These are phyloP conservation scores for Penicillium cinerascens DNA, from an alignment of 495 filamentous ascomycete species.

Conservation along the genomic window DNA sequence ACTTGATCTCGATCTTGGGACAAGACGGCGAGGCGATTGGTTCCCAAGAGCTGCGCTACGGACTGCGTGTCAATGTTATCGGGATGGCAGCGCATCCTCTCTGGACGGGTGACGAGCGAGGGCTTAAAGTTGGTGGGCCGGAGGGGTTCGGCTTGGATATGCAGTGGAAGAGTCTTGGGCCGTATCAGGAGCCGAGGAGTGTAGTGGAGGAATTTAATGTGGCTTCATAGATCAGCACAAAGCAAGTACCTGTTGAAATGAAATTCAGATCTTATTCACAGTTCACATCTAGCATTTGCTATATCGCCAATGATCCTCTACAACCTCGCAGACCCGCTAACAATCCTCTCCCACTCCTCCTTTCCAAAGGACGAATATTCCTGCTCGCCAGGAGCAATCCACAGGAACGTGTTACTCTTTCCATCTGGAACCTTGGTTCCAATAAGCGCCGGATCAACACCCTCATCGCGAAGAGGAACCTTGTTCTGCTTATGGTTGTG, in stretches of 20 bases:
- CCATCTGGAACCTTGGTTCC: slow-evolving; percentile 49
- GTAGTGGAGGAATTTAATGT: slow-evolving; percentile 22
- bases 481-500: slow-evolving; percentile 89
- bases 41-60: slow-evolving; percentile 35
- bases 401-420: slow-evolving; percentile 49
- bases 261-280: background rate
- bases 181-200: slow-evolving; percentile 21
- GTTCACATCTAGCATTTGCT: too few relatives aligned
- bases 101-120: slow-evolving; percentile 30
- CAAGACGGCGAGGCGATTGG: slow-evolving; percentile 31
- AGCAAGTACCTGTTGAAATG: background rate
- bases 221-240: background rate
- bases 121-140: slow-evolving; percentile 35
- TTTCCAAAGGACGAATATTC: slow-evolving; percentile 56
- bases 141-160: slow-evolving; percentile 26
- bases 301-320: slow-evolving; percentile 19
- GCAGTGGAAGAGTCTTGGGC: slow-evolving; percentile 20
- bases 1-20: slow-evolving; percentile 31
- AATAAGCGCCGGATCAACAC: slow-evolving; percentile 55
- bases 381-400: slow-evolving; percentile 50
- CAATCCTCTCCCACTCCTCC: slow-evolving; percentile 56
- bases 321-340: slow-evolving; percentile 46
- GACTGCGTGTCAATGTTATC: slow-evolving; percentile 33
- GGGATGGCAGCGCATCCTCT: slow-evolving; percentile 33
- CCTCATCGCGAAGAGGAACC: slow-evolving; percentile 65